Conservation (phyloP, 148 eudicot species). For the Oxyria digyna region DNA sequence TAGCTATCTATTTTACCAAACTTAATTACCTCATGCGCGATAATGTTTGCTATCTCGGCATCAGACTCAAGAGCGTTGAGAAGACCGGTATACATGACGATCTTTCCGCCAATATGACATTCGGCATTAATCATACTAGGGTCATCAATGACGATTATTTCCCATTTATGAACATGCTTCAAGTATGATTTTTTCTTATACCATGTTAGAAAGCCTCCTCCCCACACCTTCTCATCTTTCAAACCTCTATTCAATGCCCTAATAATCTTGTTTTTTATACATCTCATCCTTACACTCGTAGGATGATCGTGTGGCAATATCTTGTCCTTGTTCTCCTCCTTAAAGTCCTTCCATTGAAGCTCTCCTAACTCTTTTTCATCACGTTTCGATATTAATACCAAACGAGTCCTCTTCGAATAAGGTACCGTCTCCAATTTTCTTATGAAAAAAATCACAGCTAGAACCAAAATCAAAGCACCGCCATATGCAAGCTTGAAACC, state of each 20-base stretch:
- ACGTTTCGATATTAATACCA: neutral
- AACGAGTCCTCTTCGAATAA: neutral
- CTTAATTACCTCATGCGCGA: no score
- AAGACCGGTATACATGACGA: neutral
- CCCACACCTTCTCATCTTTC: neutral
- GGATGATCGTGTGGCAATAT: neutral
- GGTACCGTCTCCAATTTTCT: neutral
- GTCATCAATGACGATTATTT: neutral
- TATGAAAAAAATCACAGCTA: neutral
- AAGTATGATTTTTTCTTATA: no score
- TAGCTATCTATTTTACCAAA: no score
- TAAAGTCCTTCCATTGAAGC: neutral
- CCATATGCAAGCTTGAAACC: no score
- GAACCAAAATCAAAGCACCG: neutral
- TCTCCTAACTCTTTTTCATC: neutral
- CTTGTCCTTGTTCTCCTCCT: neutral
- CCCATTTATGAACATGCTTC: no score
- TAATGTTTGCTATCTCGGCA: neutral
- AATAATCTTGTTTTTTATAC: neutral
- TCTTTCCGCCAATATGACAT: neutral
- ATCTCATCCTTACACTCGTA: neutral
- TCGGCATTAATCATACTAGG: neutral
- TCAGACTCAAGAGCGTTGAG: neutral
- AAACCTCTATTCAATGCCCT: neutral
- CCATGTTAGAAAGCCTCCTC: neutral